Evolutionary conservation across 2,329 filamentous ascomycete species (phyloP).

Genomic region (Cryphonectria parasitica): DNA sequence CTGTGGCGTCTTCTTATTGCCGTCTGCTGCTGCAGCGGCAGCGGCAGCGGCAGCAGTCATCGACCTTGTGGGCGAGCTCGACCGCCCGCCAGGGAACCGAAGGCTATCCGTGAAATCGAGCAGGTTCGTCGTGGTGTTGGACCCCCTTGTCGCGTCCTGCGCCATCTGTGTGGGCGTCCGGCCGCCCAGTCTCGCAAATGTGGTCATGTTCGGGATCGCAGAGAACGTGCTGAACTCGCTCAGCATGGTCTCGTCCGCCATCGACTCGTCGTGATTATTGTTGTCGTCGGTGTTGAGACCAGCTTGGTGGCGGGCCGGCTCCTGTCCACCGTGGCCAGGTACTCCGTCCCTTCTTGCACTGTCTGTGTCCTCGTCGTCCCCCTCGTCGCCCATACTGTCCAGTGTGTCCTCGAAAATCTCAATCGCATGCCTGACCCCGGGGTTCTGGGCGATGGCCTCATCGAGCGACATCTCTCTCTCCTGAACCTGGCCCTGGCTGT

Average conservation of each 20-base stretch:
- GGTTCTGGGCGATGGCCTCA: slow-evolving; percentile 58
- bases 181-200: slow-evolving; percentile 72
- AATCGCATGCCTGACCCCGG: slow-evolving; percentile 61
- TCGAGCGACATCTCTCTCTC: slow-evolving; percentile 53
- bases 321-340: slow-evolving; percentile 21
- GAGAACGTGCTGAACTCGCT: slow-evolving; percentile 91
- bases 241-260: slow-evolving; percentile 69
- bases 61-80: slow-evolving; percentile 43
- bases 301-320: slow-evolving; percentile 28
- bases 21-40: not conserved
- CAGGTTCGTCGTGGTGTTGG: slow-evolving; percentile 77
- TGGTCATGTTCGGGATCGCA: slow-evolving; percentile 84
- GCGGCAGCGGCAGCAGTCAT: slow-evolving; percentile 35
- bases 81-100: slow-evolving; percentile 43
- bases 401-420: slow-evolving; percentile 64
- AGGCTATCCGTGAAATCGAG: slow-evolving; percentile 87
- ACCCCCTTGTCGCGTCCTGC: slow-evolving; percentile 39
- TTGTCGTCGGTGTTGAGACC: not conserved
- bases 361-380: slow-evolving; percentile 35
- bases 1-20: slow-evolving; percentile 49
- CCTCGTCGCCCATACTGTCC: slow-evolving; percentile 34
- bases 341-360: slow-evolving; percentile 37
- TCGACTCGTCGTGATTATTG: slow-evolving; percentile 31
- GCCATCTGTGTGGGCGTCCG: slow-evolving; percentile 37
- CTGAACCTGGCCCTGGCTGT: slow-evolving; percentile 26